Evolutionary conservation across 1,284 basidiomycete species (phyloP).

Genomic region (Cryptococcus sp.): DNA sequence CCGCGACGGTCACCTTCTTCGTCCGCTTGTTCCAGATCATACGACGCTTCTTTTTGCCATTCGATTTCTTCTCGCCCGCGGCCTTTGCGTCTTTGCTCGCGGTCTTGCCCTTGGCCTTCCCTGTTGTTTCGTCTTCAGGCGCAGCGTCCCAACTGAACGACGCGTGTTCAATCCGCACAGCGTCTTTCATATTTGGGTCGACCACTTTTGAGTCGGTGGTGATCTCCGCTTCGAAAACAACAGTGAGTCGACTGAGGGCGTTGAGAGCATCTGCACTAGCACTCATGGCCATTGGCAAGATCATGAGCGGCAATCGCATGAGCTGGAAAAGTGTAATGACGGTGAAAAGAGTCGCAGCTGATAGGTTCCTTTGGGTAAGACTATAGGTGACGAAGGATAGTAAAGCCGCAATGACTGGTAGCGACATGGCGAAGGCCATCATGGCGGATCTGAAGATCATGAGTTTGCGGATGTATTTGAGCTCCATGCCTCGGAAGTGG

Average conservation of each 20-base stretch:
- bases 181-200: conserved; percentile 58
- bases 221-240: conserved; percentile 76
- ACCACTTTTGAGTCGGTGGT: conserved; percentile 60
- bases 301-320: conserved; percentile 52
- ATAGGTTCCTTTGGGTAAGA: conserved; percentile 65
- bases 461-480: conserved; percentile 73
- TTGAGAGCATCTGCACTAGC: conserved; percentile 76
- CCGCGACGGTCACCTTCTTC: conserved; percentile 31
- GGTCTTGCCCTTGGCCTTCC: conserved; percentile 39
- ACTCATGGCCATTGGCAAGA: conserved; percentile 70
- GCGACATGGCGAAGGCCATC: conserved; percentile 56
- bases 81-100: conserved; percentile 11
- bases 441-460: conserved; percentile 58
- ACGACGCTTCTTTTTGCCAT: conserved; percentile 17
- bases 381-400: conserved; percentile 83
- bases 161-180: conserved; percentile 66
- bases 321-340: conserved; percentile 75
- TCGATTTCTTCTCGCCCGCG: conserved; percentile 2
- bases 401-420: conserved; percentile 80
- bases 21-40: conserved; percentile 32
- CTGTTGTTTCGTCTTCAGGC: conserved; percentile 57
- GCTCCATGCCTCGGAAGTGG: conserved; percentile 71
- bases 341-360: conserved; percentile 67
- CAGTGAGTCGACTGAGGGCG: conserved; percentile 67
- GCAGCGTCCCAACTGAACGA: conserved; percentile 81